phyloP scores from a whole-genome alignment of 805 yeast genomes.

The Barnettozyma botsteinii region DNA sequence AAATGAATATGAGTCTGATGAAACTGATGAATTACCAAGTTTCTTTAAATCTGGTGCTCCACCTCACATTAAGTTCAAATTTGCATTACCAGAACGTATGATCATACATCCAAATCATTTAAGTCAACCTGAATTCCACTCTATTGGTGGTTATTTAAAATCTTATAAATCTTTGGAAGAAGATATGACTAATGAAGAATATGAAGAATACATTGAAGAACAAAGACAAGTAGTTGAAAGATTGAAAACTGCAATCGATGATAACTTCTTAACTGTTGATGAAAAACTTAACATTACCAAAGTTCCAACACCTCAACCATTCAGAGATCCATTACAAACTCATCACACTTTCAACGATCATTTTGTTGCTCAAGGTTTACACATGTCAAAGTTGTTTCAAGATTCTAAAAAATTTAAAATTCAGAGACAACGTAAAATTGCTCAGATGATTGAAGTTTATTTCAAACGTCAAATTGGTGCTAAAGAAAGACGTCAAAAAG shows the following conservation, averaged over 20 bases:
- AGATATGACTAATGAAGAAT: constrained; percentile 57
- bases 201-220: constrained; percentile 45
- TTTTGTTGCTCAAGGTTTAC: constrained; percentile 67
- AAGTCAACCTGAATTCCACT: constrained; percentile 37
- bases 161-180: constrained; percentile 59
- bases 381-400: constrained; percentile 62
- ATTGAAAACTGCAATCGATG: constrained; percentile 42
- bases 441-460: constrained; percentile 80
- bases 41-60: constrained; percentile 8
- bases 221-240: constrained; percentile 41
- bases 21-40: constrained; percentile 3
- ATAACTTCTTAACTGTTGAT: constrained; percentile 40
- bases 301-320: constrained; percentile 38
- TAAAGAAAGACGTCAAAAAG: constrained; percentile 73
- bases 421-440: constrained; percentile 63
- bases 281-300: constrained; percentile 33
- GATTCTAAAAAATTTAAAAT: constrained; percentile 60
- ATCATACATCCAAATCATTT: constrained; percentile 59
- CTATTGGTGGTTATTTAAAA: constrained; percentile 40
- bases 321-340: constrained; percentile 41
- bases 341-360: constrained; percentile 62
- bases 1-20: constrained; percentile 23
- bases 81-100: constrained; percentile 38
- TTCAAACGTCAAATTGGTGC: constrained; percentile 85
- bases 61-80: constrained; percentile 25